phyloP scores from a whole-genome alignment of 768 basidiomycete species.

The Cyathus striatus region DNA sequence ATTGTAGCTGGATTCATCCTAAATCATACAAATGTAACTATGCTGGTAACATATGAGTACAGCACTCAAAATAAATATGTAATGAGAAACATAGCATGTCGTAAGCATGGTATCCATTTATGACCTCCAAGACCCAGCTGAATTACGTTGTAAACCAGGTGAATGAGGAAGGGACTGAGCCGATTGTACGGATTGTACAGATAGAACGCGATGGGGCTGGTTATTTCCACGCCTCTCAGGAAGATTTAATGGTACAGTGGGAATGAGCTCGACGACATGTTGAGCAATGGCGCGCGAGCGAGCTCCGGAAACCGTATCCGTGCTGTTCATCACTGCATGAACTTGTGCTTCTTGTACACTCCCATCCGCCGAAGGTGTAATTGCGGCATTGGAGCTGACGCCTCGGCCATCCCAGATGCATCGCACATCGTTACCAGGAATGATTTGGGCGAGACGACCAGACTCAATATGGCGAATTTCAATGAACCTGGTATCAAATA shows the following conservation, averaged over 20 bases:
- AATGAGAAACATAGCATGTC: too few species aligned
- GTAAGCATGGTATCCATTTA: too few species aligned
- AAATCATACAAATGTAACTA: too few species aligned
- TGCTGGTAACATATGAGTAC: too few species aligned
- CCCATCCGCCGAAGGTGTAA: conserved; percentile 62
- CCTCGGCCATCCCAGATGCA: conserved; percentile 90
- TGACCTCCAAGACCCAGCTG: conserved; percentile 1
- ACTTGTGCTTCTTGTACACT: conserved; percentile 75
- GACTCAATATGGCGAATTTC: conserved; percentile 86
- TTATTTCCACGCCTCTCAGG: conserved; percentile 29
- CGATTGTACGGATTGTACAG: not conserved
- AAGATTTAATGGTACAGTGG: conserved; percentile 64
- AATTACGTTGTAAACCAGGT: conserved; percentile 2
- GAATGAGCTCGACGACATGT: conserved; percentile 75
- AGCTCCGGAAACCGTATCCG: conserved; percentile 35
- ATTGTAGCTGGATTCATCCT: too few species aligned
- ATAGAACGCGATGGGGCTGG: conserved; percentile 1
- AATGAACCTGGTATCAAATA: conserved; percentile 90
- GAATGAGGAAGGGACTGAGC: conserved; percentile 5
- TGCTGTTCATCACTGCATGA: conserved; percentile 80
- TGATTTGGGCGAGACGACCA: conserved; percentile 80
- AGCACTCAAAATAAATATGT: too few species aligned
- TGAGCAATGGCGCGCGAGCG: conserved; percentile 53
- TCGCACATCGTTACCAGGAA: conserved; percentile 76
- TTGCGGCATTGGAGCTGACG: conserved; percentile 52